Conservation (phyloP, 2,329 filamentous ascomycete species). For the Hysterium pulicare region DNA sequence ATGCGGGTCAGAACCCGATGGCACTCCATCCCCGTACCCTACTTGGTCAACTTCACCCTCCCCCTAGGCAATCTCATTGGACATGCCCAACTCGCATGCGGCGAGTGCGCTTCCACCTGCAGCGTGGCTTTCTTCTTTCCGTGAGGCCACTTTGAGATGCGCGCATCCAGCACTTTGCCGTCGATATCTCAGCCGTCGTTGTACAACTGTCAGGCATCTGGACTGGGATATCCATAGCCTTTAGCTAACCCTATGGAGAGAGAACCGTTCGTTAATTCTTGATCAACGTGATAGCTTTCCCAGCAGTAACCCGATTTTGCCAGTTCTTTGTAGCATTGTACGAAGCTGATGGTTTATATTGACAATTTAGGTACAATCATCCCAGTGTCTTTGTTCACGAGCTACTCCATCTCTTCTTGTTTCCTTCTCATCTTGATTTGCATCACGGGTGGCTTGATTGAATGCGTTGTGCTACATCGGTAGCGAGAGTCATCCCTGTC, state of each 20-base stretch:
- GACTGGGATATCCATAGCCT: neutral
- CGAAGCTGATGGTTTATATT: slow-evolving; percentile 13
- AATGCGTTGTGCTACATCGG: slow-evolving; percentile 14
- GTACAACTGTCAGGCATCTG: neutral
- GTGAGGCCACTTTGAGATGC: neutral
- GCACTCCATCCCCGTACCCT: no score
- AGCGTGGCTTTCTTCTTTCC: neutral
- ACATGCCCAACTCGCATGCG: neutral
- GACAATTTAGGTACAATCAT: slow-evolving; percentile 8
- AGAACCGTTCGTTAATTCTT: neutral
- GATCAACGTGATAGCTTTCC: neutral
- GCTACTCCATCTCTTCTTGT: no score
- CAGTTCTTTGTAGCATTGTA: slow-evolving; percentile 9
- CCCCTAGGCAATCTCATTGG: no score
- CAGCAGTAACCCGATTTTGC: neutral
- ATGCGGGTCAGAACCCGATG: no score
- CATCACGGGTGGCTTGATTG: slow-evolving; percentile 14
- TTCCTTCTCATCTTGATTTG: slow-evolving; percentile 10
- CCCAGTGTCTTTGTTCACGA: no score
- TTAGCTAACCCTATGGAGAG: neutral
- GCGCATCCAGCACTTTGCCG: neutral
- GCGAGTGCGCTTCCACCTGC: neutral
- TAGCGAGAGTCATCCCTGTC: slow-evolving; percentile 7
- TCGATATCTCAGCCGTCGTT: neutral
- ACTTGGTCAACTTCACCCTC: no score